phyloP scores from a whole-genome alignment of 2,329 filamentous ascomycete genomes.

The Scedosporium boydii region DNA sequence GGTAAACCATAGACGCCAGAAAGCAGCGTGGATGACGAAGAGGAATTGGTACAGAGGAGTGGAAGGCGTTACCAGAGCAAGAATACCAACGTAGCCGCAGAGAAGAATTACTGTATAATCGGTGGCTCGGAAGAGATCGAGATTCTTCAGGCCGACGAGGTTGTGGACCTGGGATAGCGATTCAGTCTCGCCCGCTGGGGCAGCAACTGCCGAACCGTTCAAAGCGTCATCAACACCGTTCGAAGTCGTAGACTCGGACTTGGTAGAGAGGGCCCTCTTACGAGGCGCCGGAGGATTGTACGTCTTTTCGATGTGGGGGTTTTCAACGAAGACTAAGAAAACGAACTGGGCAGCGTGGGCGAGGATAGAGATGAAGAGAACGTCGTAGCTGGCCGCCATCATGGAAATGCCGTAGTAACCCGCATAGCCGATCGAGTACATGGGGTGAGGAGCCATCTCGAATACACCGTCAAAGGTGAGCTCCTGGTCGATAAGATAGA shows the following conservation, averaged over 20 bases:
- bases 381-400: conserved; percentile 96
- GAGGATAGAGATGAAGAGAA: conserved; percentile 91
- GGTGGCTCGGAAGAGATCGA: conserved; percentile 80
- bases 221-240: background rate
- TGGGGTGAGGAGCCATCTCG: conserved; percentile 96
- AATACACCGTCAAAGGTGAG: conserved; percentile 98
- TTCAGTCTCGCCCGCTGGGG: conserved; percentile 17
- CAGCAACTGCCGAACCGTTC: conserved; percentile 15
- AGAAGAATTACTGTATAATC: conserved; percentile 75
- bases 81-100: conserved; percentile 61
- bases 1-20: conserved; percentile 88
- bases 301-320: conserved; percentile 94
- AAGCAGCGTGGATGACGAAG: conserved; percentile 70
- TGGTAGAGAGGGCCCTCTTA: conserved; percentile 33
- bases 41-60: conserved; percentile 66
- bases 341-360: conserved; percentile 91
- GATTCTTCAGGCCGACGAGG: conserved; percentile 70
- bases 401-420: conserved; percentile 98
- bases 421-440: conserved; percentile 97
- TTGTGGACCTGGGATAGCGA: conserved; percentile 66
- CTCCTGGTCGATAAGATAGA: conserved; percentile 96
- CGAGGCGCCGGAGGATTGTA: conserved; percentile 85
- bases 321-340: conserved; percentile 86
- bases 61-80: conserved; percentile 68
- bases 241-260: conserved; percentile 18